Conservation (phyloP, 2,329 filamentous ascomycete species). For the Knufia petricola region DNA sequence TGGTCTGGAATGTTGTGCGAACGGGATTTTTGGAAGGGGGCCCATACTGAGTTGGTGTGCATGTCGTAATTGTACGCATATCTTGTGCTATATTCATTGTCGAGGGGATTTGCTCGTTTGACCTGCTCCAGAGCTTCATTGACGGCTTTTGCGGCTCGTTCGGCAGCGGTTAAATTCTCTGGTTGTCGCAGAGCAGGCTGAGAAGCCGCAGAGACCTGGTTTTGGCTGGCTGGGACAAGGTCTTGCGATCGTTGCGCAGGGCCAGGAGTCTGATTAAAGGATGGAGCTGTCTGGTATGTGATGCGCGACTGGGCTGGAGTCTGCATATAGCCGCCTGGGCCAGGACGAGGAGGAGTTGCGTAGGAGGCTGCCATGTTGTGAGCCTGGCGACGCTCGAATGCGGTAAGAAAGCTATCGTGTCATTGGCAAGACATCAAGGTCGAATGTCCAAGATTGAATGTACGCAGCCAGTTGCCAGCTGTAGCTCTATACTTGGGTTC, state of each 20-base stretch:
- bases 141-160: slow-evolving; percentile 73
- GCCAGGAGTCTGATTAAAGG: slow-evolving; percentile 24
- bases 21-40: slow-evolving; percentile 78
- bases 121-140: slow-evolving; percentile 60
- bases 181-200: slow-evolving; percentile 24
- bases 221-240: neutral
- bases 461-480: no score
- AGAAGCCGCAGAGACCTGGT: neutral
- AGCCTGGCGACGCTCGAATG: slow-evolving; percentile 12
- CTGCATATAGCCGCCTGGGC: slow-evolving; percentile 35
- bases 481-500: no score
- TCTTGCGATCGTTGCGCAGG: neutral
- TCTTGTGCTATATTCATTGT: slow-evolving; percentile 64
- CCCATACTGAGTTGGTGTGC: slow-evolving; percentile 58
- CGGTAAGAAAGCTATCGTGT: slow-evolving; percentile 1
- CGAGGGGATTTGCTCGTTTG: slow-evolving; percentile 79
- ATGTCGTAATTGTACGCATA: slow-evolving; percentile 88
- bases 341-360: slow-evolving; percentile 33
- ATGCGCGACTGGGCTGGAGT: slow-evolving; percentile 31
- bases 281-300: slow-evolving; percentile 28
- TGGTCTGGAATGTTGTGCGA: slow-evolving; percentile 84
- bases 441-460: neutral
- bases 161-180: slow-evolving; percentile 54
- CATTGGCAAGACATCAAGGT: slow-evolving; percentile 8
- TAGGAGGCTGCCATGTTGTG: slow-evolving; percentile 32